phyloP scores from a whole-genome alignment of 306 rosid species.

The Prunus davidiana region DNA sequence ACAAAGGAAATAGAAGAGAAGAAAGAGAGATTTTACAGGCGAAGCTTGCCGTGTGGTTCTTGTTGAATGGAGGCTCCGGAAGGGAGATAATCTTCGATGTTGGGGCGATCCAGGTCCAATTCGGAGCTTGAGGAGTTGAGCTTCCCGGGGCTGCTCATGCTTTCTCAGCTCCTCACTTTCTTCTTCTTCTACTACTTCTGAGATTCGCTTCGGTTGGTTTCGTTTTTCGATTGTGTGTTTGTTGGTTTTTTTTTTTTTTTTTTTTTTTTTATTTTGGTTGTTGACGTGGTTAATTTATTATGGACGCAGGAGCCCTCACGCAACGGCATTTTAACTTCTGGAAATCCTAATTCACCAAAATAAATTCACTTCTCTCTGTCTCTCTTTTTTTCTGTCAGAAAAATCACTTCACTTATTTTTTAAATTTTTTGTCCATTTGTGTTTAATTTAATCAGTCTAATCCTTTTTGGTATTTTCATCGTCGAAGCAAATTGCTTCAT shows the following conservation, averaged over 20 bases:
- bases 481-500: too few relatives aligned
- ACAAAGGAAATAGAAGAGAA: neutral
- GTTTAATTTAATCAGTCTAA: too few relatives aligned
- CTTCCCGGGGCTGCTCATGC: constrained; percentile 36
- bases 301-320: neutral
- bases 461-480: too few relatives aligned
- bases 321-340: neutral
- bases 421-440: neutral
- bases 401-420: too few relatives aligned
- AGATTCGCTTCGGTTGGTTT: neutral
- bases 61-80: constrained; percentile 78
- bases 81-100: constrained; percentile 92
- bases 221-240: neutral
- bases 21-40: constrained; percentile 44
- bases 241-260: neutral
- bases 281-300: neutral
- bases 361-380: neutral
- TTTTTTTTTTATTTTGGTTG: neutral
- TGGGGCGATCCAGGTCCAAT: constrained; percentile 89
- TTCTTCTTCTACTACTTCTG: neutral
- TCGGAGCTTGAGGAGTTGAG: constrained; percentile 70
- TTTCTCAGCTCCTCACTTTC: constrained; percentile 2
- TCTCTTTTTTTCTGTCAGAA: too few relatives aligned
- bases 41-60: constrained; percentile 78
- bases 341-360: too few relatives aligned